Base-by-base conservation (phyloP, 768 basidiomycete species). In the Leccinum olivaceopallidum region DNA sequence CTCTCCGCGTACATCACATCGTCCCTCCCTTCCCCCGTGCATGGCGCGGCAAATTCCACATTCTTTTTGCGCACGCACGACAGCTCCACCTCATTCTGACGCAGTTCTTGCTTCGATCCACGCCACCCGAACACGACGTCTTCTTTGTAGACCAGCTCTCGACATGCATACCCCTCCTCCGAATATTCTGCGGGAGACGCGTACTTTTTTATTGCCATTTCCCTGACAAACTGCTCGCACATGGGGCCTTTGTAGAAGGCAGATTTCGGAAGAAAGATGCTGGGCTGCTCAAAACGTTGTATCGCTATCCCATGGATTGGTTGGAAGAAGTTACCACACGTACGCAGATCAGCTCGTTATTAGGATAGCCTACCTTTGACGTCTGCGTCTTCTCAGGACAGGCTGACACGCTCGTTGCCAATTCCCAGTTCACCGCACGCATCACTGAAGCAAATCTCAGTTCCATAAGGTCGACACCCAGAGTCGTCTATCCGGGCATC, bases 131-230 rank as follows among this genome's bases (percentile, higher is more conserved):
- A 34, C 86, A 89, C 68, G 95, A 98, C 69, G 85, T 98, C 22
- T 95, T 88, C 76, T 88, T 98, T 60, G 91, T 98, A 5, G 96
- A 98, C 76, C 97, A 98, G 71, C 85, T 98, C 20, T 94, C 94
- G 5, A 94, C 95, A 2, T 94, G 90, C 64, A 80, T 98, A 26
- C 96, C 96, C 0, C 79, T 97, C 60, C 79, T 99, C 0, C 83
- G 92, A 3, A 67, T 77, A 60, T 68, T 92, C 14, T 83, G 80
- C 3, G 79, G 79, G 22, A 92, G 85, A n/a, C 86, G 93, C 2
- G 91, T 96, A 32, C 88, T 98, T 20, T 98, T 98, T 75, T 98
- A 99, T 72, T 96, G 94, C 65, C 97, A 98, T 72, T 98, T 99
- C 65, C 97, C 96, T 0, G 96, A 99, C 76, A 96, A 96, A 73